Conservation (phyloP, 345 rosid species). For the Rhodamnia rubescens region DNA sequence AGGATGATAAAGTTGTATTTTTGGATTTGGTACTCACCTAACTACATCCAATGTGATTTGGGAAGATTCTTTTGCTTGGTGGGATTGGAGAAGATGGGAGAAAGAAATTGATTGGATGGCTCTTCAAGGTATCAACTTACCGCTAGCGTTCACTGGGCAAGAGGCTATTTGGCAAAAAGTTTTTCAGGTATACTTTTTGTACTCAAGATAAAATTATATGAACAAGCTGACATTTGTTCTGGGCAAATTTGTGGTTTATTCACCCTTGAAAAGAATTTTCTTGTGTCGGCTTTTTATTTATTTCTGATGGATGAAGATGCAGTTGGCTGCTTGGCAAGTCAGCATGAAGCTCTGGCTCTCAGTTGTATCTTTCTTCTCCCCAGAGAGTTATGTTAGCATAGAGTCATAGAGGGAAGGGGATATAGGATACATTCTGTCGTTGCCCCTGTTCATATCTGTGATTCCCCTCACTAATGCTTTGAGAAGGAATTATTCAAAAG, state of each 20-base stretch:
- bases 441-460: not conserved
- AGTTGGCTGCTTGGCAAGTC: not conserved
- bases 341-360: not conserved
- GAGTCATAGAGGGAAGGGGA: not conserved
- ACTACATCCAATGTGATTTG: not conserved
- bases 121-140: constrained; percentile 64
- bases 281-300: not conserved
- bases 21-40: not conserved
- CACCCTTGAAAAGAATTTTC: not conserved
- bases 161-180: constrained; percentile 68
- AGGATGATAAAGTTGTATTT: not conserved
- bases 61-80: constrained; percentile 65
- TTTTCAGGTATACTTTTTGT: constrained; percentile 32
- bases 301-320: not conserved
- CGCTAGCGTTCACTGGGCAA: constrained; percentile 67
- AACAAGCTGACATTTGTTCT: not conserved
- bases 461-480: not conserved
- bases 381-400: not conserved
- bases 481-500: not conserved
- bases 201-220: not conserved
- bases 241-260: not conserved
- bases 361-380: not conserved
- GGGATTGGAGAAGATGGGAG: constrained; percentile 81
- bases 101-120: constrained; percentile 82
- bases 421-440: not conserved